Percentiles rank a stretch among this genome's conserved stretches.
Evolutionary conservation across 768 basidiomycete genomes (phyloP).

Genomic region (Cyclocybe aegerita): DNA sequence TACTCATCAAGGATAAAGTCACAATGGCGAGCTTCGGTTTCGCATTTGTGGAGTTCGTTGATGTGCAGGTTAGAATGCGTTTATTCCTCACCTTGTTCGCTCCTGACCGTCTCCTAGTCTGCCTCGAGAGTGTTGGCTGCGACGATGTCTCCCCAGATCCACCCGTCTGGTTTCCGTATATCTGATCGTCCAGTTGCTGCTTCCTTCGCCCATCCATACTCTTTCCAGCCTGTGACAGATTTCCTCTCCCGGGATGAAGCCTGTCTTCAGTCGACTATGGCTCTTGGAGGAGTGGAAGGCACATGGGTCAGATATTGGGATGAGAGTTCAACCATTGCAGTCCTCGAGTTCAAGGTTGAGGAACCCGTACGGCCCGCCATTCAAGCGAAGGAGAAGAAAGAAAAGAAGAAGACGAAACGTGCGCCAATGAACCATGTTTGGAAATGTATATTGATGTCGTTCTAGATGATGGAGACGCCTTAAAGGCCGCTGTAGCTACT

Average conservation of each 20-base stretch:
- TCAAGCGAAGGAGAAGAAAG: slow-evolving; percentile 44
- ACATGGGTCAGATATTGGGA: slow-evolving; percentile 92
- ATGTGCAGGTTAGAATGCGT: slow-evolving; percentile 62
- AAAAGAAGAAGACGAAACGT: slow-evolving; percentile 68
- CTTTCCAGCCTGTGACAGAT: slow-evolving; percentile 82
- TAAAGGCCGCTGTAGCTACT: slow-evolving; percentile 36
- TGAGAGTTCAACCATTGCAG: slow-evolving; percentile 72
- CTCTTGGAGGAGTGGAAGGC: slow-evolving; percentile 70
- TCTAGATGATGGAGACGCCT: slow-evolving; percentile 27
- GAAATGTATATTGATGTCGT: slow-evolving; percentile 1
- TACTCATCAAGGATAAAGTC: slow-evolving; percentile 86
- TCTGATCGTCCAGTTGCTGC: slow-evolving; percentile 86
- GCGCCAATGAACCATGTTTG: background rate
- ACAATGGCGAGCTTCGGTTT: slow-evolving; percentile 91
- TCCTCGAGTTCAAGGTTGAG: slow-evolving; percentile 79
- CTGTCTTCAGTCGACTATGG: slow-evolving; percentile 63
- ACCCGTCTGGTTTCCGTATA: slow-evolving; percentile 93
- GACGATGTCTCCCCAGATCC: slow-evolving; percentile 83
- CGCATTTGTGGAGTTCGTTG: slow-evolving; percentile 90
- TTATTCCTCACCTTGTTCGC: background rate
- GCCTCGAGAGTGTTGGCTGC: slow-evolving; percentile 80
- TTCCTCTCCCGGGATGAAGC: slow-evolving; percentile 76
- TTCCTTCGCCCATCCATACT: slow-evolving; percentile 90
- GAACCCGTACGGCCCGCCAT: slow-evolving; percentile 41
- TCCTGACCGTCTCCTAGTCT: slow-evolving; percentile 45